Conservation (phyloP, 768 basidiomycete species). For the Fomitopsis serialis region DNA sequence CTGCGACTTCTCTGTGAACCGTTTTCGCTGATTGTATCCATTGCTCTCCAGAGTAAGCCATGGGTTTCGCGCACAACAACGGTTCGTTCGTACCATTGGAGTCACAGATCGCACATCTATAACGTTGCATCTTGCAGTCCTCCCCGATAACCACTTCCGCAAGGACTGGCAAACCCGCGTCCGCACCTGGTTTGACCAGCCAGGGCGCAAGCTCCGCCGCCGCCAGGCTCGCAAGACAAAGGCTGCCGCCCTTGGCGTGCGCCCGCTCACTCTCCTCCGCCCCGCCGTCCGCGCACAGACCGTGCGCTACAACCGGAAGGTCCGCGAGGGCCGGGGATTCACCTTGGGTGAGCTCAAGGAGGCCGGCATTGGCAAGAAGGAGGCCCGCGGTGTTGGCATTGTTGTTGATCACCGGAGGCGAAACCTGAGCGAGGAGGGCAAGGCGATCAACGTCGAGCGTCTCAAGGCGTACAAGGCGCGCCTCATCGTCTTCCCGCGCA, state of each 20-base stretch:
- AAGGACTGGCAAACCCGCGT: constrained; percentile 99
- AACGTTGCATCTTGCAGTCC: constrained; percentile 42
- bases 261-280: constrained; percentile 86
- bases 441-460: constrained; percentile 90
- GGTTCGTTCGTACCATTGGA: constrained; percentile 35
- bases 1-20: background rate
- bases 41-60: constrained; percentile 41
- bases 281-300: constrained; percentile 97
- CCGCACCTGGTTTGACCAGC: constrained; percentile 98
- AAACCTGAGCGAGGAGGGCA: constrained; percentile 95
- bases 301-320: constrained; percentile 95
- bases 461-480: constrained; percentile 90
- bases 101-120: background rate
- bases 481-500: constrained; percentile 95
- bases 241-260: constrained; percentile 86
- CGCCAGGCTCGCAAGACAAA: constrained; percentile 89
- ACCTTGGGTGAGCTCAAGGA: constrained; percentile 92
- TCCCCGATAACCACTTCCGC: constrained; percentile 92
- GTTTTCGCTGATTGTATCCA: constrained; percentile 13
- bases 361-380: constrained; percentile 91
- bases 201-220: constrained; percentile 94
- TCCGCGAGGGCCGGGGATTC: constrained; percentile 96
- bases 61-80: constrained; percentile 83
- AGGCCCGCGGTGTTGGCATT: constrained; percentile 89
- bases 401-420: constrained; percentile 96